Evolutionary conservation across 2,329 filamentous ascomycete species (phyloP), one percentile per base, ranked within the genome.

Genomic region (Colletotrichum caudatum): DNA sequence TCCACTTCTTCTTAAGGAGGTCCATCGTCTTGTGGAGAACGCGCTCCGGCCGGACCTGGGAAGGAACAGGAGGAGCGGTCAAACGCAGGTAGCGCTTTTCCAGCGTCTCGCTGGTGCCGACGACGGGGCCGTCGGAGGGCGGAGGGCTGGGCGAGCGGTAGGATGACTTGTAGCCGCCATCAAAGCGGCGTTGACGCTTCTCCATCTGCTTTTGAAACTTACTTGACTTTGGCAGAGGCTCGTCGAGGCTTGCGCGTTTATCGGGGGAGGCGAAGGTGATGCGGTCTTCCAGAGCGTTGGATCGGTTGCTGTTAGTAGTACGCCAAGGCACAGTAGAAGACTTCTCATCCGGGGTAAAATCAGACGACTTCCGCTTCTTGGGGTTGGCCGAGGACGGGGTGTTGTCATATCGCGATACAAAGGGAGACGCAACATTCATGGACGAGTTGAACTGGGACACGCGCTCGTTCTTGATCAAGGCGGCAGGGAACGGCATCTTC

Each of bases 81-180:
- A 99, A 88, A 74, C 96, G 94, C 79, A 98, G 93, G 80, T 98
- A 99, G 79, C 90, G 92, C 87, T 99, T 99, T 83, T 98, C 95
- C 76, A 98, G 85, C 33, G 86, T 88, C 81, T 94, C 89, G 80
- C 92, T 95, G 57, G 93, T 94, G 75, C 96, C 96, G 72, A 98
- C 89, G 44, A 98, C 91, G 12, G 96, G 96, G 46, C 90, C 91
- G 66, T 87, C 82, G 66, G 85, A 81, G 75, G 89, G 84, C 76
- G 86, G 85, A 29, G 89, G 89, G 62, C 86, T 89, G 16, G 88
- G 87, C 39, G 88, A 88, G 73, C 84, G 83, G 75, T 87, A 86
- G 18, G 85, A 81, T 14, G 86, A 85, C 76, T 87, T 88, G 78
- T 90, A 91, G 73, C 88, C 88, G 74, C 84, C 88, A 76, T 95